Conservation (phyloP, 306 rosid species). For the Citrullus colocynthis region DNA sequence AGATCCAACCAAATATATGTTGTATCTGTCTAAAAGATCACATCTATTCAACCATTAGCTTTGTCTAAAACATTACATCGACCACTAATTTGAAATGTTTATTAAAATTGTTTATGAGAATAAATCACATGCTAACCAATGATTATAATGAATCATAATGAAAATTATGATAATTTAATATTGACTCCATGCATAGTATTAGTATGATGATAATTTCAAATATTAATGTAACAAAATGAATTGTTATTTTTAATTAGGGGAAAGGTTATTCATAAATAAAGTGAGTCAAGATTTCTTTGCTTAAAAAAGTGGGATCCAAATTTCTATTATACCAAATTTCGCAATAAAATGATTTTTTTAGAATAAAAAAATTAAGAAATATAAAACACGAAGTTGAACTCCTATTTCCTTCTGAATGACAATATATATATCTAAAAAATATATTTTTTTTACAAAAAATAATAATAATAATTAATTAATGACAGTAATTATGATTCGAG, state of each 20-base stretch:
- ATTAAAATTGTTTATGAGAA: not conserved
- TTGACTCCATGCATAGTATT: not conserved
- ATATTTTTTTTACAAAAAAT: not conserved
- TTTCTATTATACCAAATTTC: not conserved
- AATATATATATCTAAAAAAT: not conserved
- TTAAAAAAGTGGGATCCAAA: not conserved
- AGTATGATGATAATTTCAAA: too few species aligned
- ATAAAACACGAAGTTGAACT: not conserved
- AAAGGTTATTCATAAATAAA: too few species aligned
- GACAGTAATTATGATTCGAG: too few species aligned
- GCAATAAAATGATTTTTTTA: too few species aligned
- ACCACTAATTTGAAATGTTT: not conserved
- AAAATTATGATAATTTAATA: not conserved
- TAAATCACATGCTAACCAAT: not conserved
- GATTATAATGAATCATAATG: not conserved
- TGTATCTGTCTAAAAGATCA: too few species aligned
- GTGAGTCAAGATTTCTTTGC: not conserved
- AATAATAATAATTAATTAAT: too few species aligned
- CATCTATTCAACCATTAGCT: too few species aligned
- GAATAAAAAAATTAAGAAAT: too few species aligned
- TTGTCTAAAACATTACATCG: too few species aligned
- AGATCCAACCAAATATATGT: too few species aligned
- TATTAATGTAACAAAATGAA: too few species aligned
- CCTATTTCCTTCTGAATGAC: not conserved
- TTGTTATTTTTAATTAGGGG: too few species aligned